These are phyloP conservation scores for Zasmidium citrigriseum DNA, from an alignment of 2,329 filamentous ascomycete genomes.

Conservation along the genomic window DNA sequence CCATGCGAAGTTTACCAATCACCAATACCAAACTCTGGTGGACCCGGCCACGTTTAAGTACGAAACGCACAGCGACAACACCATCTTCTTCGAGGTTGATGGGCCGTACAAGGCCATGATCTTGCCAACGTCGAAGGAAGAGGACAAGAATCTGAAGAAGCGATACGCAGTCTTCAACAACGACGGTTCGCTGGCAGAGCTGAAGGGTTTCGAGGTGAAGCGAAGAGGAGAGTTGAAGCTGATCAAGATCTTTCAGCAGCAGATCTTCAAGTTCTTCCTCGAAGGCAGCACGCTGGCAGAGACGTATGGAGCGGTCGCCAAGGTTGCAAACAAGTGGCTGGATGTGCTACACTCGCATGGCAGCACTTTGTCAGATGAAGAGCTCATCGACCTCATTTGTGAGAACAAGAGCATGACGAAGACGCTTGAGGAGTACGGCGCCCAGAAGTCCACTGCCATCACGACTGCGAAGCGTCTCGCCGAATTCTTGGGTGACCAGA, in stretches of 20 bases:
- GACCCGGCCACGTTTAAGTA: slow-evolving; percentile 83
- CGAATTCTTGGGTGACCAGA: slow-evolving; percentile 95
- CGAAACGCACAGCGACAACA: slow-evolving; percentile 96
- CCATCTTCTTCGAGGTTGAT: slow-evolving; percentile 99
- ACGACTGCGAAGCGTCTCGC: slow-evolving; percentile 93
- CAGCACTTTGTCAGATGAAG: slow-evolving; percentile 87
- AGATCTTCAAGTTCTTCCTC: slow-evolving; percentile 99
- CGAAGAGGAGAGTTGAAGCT: slow-evolving; percentile 96
- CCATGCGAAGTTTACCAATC: slow-evolving; percentile 91
- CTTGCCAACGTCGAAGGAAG: slow-evolving; percentile 93
- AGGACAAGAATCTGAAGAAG: slow-evolving; percentile 99
- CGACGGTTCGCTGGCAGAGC: slow-evolving; percentile 88
- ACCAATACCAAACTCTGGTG: slow-evolving; percentile 90
- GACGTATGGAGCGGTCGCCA: slow-evolving; percentile 88
- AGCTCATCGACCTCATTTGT: slow-evolving; percentile 98
- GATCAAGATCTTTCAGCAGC: slow-evolving; percentile 99
- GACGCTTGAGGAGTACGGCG: slow-evolving; percentile 92
- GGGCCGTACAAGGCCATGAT: slow-evolving; percentile 98
- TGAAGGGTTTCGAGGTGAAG: slow-evolving; percentile 98
- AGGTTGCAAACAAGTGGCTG: slow-evolving; percentile 93
- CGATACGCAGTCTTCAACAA: slow-evolving; percentile 99
- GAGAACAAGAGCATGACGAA: slow-evolving; percentile 99
- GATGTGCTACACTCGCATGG: slow-evolving; percentile 91
- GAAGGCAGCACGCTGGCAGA: slow-evolving; percentile 85
- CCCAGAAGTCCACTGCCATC: slow-evolving; percentile 97